Evolutionary conservation across 1,284 basidiomycete genomes (phyloP).

Genomic region (Moniliella sp.): DNA sequence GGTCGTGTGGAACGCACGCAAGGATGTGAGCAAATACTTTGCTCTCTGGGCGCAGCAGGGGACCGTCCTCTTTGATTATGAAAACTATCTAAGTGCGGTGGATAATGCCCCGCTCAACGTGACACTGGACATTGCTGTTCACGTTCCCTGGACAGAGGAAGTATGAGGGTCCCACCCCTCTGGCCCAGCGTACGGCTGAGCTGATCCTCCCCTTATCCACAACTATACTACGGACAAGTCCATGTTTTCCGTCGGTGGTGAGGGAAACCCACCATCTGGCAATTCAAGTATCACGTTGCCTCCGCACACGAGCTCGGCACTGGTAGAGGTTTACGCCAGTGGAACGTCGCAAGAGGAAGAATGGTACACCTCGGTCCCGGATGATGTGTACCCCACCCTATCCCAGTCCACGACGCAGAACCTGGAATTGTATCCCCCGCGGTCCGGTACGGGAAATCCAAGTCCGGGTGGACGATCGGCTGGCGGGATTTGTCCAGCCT

Average conservation of each 20-base stretch:
- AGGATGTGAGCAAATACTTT: constrained; percentile 13
- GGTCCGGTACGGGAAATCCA: constrained; percentile 55
- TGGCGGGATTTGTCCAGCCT: constrained; percentile 57
- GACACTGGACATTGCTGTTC: too few species aligned
- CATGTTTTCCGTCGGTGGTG: too few species aligned
- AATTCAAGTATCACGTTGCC: too few species aligned
- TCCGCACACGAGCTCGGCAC: constrained; percentile 6
- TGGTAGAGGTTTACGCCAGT: constrained; percentile 13
- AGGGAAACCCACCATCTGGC: too few species aligned
- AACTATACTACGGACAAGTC: too few species aligned
- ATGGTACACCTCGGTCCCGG: constrained; percentile 52
- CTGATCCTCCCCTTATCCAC: too few species aligned
- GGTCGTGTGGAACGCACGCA: constrained; percentile 8
- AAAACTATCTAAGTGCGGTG: constrained; percentile 21
- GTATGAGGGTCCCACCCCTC: too few species aligned
- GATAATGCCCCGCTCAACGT: too few species aligned
- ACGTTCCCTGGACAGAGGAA: too few species aligned
- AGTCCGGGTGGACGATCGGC: constrained; percentile 48
- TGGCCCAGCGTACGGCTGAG: too few species aligned
- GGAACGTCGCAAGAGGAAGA: constrained; percentile 10
- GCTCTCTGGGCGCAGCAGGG: constrained; percentile 6
- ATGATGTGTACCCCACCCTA: constrained; percentile 43
- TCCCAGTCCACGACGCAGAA: constrained; percentile 41
- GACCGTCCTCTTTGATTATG: constrained; percentile 9
- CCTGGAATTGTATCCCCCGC: constrained; percentile 33